Conservation (phyloP, 2,329 filamentous ascomycete genomes). For the Didymella pinodella region DNA sequence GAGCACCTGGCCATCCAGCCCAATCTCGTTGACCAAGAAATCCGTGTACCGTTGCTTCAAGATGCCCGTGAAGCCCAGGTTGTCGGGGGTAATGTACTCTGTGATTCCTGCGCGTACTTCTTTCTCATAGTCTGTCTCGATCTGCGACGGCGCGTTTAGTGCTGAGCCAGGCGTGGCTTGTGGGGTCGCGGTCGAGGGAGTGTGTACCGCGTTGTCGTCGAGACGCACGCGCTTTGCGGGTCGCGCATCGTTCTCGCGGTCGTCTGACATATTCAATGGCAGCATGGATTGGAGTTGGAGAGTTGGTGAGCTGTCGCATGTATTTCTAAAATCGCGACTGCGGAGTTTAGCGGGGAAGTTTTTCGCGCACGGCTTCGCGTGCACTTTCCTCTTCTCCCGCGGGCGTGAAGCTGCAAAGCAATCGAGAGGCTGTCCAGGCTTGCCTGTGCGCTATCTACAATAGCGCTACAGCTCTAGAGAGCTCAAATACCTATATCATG, state of each 20-base stretch:
- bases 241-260: conserved; percentile 28
- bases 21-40: conserved; percentile 91
- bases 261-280: conserved; percentile 26
- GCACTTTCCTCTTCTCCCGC: not conserved
- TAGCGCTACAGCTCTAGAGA: not conserved
- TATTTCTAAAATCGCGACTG: conserved; percentile 15
- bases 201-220: conserved; percentile 29
- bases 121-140: conserved; percentile 47
- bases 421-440: not conserved
- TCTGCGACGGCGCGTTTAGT: conserved; percentile 19
- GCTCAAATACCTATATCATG: not conserved
- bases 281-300: conserved; percentile 3
- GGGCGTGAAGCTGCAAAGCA: not conserved
- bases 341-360: conserved; percentile 37
- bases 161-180: conserved; percentile 24
- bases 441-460: not conserved
- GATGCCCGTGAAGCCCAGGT: conserved; percentile 67
- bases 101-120: conserved; percentile 66
- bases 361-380: conserved; percentile 28
- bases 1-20: conserved; percentile 75
- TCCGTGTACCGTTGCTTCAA: conserved; percentile 84
- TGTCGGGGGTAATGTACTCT: conserved; percentile 66
- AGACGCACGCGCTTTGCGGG: conserved; percentile 47
- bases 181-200: conserved; percentile 24
- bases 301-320: conserved; percentile 1